These are phyloP conservation scores for Fusarium haematococcum DNA, from an alignment of 2,329 filamentous ascomycete genomes.

Conservation along the genomic window DNA sequence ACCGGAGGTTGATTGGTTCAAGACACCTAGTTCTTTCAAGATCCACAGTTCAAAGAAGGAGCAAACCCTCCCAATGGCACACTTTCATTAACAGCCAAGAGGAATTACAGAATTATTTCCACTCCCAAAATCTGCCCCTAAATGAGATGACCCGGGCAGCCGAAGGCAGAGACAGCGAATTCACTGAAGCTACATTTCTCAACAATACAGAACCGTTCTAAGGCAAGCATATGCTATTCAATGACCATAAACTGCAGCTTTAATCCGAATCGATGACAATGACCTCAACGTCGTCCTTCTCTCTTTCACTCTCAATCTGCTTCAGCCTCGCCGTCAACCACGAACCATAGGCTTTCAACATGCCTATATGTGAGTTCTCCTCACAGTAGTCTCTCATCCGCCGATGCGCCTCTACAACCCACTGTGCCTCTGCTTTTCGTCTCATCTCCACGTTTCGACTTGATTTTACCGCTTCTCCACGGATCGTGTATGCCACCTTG, in stretches of 20 bases:
- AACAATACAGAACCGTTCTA: not conserved
- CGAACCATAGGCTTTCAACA: not conserved
- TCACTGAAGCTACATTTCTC: not conserved
- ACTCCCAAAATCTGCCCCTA: not conserved
- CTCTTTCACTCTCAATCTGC: not conserved
- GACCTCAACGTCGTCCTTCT: not conserved
- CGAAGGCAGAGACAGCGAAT: not conserved
- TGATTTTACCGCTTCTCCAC: not conserved
- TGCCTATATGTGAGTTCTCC: not conserved
- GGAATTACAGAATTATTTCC: not conserved
- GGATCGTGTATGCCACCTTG: slow-evolving; percentile 56
- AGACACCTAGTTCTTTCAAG: not conserved
- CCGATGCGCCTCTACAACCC: not conserved
- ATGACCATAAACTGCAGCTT: not conserved
- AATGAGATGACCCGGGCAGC: not conserved
- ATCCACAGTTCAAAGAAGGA: not conserved
- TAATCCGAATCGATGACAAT: not conserved
- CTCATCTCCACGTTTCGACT: not conserved
- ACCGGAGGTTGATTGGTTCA: not conserved
- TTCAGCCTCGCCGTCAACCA: not conserved
- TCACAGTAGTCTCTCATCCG: not conserved
- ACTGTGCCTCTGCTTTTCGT: not conserved
- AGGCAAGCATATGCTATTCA: not conserved
- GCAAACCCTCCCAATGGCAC: not conserved
- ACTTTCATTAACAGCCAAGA: not conserved